Conservation (phyloP, 257 asterid species). For the Ilex aquifolium region DNA sequence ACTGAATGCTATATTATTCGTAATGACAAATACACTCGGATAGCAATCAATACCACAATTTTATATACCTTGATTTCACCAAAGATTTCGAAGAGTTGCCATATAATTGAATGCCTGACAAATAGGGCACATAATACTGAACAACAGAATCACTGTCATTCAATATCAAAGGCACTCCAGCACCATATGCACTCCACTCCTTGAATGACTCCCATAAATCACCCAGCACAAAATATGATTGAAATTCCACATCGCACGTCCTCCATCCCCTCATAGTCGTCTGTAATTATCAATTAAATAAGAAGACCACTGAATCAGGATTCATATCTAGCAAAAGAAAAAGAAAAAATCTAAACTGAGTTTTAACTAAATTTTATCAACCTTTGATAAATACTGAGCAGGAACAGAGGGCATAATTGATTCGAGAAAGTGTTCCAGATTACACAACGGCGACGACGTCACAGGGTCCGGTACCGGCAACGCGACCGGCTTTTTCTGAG, state of each 20-base stretch:
- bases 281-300: conserved; percentile 30
- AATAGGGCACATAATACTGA: conserved; percentile 86
- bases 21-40: neutral
- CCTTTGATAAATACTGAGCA: conserved; percentile 77
- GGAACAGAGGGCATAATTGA: conserved; percentile 75
- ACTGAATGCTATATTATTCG: neutral
- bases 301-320: neutral
- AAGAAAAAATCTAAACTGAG: neutral
- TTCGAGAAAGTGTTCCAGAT: conserved; percentile 68
- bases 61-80: conserved; percentile 51
- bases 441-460: conserved; percentile 37
- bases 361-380: conserved; percentile 3
- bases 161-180: conserved; percentile 88
- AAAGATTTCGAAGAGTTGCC: conserved; percentile 58
- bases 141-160: conserved; percentile 59
- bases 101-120: conserved; percentile 83
- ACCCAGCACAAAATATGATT: conserved; percentile 70
- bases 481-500: conserved; percentile 23
- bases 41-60: neutral
- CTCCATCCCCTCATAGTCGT: conserved; percentile 66
- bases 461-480: conserved; percentile 18
- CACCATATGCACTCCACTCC: conserved; percentile 98
- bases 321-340: neutral
- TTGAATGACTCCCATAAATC: conserved; percentile 89
- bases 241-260: conserved; percentile 50